A percentile compares a stretch with the other conserved stretches of the same genome.
phyloP scores from a whole-genome alignment of 139 green algal species.

The Raphidocelis subcapitata region DNA sequence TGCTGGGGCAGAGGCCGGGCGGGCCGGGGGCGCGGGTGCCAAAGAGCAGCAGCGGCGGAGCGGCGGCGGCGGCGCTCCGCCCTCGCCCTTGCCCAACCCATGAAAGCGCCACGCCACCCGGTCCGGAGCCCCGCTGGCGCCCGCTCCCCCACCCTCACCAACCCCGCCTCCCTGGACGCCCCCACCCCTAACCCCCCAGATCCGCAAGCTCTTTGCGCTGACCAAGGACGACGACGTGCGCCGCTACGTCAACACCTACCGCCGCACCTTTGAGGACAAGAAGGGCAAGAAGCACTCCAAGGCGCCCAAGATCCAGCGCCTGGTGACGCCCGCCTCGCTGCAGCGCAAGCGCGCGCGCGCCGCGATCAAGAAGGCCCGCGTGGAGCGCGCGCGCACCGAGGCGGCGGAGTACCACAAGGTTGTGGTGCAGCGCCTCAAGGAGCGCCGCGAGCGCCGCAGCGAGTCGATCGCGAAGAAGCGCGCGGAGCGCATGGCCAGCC shows the following conservation, averaged over 20 bases:
- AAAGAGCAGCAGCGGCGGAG: too few species aligned
- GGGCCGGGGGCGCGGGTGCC: too few species aligned
- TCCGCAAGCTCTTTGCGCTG: constrained; percentile 99
- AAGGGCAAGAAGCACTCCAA: constrained; percentile 93
- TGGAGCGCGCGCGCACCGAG: constrained; percentile 85
- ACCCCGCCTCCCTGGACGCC: not conserved
- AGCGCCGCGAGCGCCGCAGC: constrained; percentile 91
- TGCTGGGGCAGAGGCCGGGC: too few species aligned
- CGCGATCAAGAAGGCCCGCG: constrained; percentile 75
- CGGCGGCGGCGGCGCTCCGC: too few species aligned
- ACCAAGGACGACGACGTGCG: constrained; percentile 98
- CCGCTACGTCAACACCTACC: constrained; percentile 99
- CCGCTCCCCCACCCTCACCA: too few species aligned
- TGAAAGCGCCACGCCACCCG: too few species aligned
- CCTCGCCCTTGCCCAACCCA: too few species aligned
- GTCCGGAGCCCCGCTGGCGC: too few species aligned
- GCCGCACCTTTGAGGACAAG: constrained; percentile 78
- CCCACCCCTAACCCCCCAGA: constrained; percentile 33
- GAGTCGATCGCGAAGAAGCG: constrained; percentile 98
- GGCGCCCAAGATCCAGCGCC: constrained; percentile 96
- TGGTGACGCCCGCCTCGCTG: constrained; percentile 52
- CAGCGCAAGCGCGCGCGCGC: constrained; percentile 90
- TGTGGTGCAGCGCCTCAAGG: constrained; percentile 87
- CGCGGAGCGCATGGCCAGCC: constrained; percentile 75
- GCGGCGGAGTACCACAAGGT: constrained; percentile 98